phyloP scores from a whole-genome alignment of 768 basidiomycete genomes.

The Xerocomellus chrysenteron region DNA sequence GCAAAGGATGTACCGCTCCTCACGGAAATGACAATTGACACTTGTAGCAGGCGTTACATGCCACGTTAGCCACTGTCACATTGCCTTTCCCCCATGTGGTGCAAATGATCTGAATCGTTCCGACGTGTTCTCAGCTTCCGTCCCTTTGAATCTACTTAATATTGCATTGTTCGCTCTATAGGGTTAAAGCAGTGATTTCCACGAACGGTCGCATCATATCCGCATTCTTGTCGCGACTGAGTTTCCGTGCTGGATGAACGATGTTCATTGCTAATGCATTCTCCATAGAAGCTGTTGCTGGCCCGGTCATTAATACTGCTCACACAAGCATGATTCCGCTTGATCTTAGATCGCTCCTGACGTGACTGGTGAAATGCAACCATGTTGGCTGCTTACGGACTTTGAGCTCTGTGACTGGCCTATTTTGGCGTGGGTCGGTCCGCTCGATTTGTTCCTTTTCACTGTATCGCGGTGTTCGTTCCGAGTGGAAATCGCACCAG shows the following conservation, averaged over 20 bases:
- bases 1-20: constrained; percentile 3
- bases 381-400: background rate
- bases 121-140: background rate
- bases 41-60: constrained; percentile 2
- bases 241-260: constrained; percentile 1
- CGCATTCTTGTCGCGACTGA: constrained; percentile 14
- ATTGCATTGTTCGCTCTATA: constrained; percentile 22
- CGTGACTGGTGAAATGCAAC: constrained; percentile 2
- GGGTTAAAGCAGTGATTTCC: constrained; percentile 21
- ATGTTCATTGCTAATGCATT: constrained; percentile 8
- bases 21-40: constrained; percentile 2
- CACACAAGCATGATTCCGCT: constrained; percentile 5
- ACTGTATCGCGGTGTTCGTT: background rate
- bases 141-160: constrained; percentile 19
- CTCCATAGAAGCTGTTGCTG: background rate
- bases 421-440: constrained; percentile 5
- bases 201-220: constrained; percentile 5
- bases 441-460: background rate
- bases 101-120: constrained; percentile 3
- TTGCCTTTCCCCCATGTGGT: constrained; percentile 3
- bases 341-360: constrained; percentile 5
- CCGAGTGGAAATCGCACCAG: background rate
- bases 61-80: constrained; percentile 14
- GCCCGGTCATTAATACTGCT: background rate
- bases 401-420: background rate